These are phyloP conservation scores for Trypanosoma caninum DNA, from an alignment of 208 protist species.

Conservation along the genomic window DNA sequence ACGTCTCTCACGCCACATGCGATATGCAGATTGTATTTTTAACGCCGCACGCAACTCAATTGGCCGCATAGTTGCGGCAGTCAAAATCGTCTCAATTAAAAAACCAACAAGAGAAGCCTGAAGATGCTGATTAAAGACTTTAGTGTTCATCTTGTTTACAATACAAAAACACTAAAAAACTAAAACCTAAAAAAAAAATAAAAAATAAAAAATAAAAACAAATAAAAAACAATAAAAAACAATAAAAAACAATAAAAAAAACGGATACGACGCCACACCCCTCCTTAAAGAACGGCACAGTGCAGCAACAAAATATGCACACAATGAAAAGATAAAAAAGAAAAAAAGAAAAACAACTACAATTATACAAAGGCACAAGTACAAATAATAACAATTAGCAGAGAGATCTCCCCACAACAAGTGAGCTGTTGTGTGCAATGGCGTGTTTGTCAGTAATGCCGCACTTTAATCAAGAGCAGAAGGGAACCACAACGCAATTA, in stretches of 20 bases:
- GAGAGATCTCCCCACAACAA: too few species aligned
- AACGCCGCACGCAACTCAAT: slow-evolving; percentile 22
- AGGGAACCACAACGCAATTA: too few species aligned
- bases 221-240: slow-evolving; percentile 8
- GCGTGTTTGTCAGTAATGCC: too few species aligned
- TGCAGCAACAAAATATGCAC: background rate
- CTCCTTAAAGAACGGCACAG: too few species aligned
- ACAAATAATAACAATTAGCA: too few species aligned
- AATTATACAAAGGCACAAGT: too few species aligned
- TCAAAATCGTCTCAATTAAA: slow-evolving; percentile 11
- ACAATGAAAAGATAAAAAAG: slow-evolving; percentile 6
- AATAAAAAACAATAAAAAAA: too few species aligned
- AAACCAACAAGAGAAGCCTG: slow-evolving; percentile 1
- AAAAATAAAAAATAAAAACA: slow-evolving; percentile 8
- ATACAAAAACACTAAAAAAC: background rate
- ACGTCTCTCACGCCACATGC: slow-evolving; percentile 43
- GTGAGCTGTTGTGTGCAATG: too few species aligned
- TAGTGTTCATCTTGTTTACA: slow-evolving; percentile 5
- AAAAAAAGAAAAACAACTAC: slow-evolving; percentile 8
- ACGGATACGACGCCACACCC: too few species aligned
- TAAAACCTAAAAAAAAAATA: slow-evolving; percentile 2
- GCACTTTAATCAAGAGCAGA: too few species aligned
- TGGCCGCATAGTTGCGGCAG: background rate
- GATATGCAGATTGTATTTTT: slow-evolving; percentile 52
- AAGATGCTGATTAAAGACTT: background rate